Percentiles rank a stretch among this genome's conserved stretches.
Evolutionary conservation across 805 yeast species (phyloP).

Genomic region (Candida broadrunensis): DNA sequence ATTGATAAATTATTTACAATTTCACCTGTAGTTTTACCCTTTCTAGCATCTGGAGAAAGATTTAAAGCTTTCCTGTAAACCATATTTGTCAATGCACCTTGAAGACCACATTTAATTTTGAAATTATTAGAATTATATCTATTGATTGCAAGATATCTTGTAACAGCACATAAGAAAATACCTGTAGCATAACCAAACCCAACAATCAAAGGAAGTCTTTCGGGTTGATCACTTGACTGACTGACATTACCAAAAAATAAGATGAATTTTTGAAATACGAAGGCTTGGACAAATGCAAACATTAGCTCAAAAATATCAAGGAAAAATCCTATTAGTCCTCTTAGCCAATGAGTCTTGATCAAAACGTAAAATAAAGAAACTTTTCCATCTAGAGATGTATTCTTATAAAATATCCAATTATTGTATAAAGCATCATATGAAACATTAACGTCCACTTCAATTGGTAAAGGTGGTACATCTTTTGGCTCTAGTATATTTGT

Average conservation of each 20-base stretch:
- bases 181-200: constrained; percentile 21
- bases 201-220: constrained; percentile 23
- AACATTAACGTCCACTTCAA: constrained; percentile 10
- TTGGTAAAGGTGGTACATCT: constrained; percentile 61
- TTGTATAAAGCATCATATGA: constrained; percentile 16
- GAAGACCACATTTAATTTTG: constrained; percentile 11
- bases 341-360: constrained; percentile 19
- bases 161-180: constrained; percentile 22
- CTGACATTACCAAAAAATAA: constrained; percentile 45
- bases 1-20: constrained; percentile 28
- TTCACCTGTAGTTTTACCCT: constrained; percentile 27
- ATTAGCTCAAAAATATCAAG: constrained; percentile 18
- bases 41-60: constrained; percentile 27
- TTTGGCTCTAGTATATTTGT: constrained; percentile 12
- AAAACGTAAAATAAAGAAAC: constrained; percentile 12
- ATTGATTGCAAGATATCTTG: constrained; percentile 19
- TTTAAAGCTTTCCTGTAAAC: constrained; percentile 23
- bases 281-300: constrained; percentile 70
- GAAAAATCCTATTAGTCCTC: constrained; percentile 14
- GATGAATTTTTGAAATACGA: constrained; percentile 64
- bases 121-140: constrained; percentile 12
- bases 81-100: constrained; percentile 18
- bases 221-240: constrained; percentile 39
- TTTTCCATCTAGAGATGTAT: constrained; percentile 9
- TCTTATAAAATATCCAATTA: constrained; percentile 14